Conservation (phyloP, 805 yeast species). For the Scheffersomyces ergatensis region DNA sequence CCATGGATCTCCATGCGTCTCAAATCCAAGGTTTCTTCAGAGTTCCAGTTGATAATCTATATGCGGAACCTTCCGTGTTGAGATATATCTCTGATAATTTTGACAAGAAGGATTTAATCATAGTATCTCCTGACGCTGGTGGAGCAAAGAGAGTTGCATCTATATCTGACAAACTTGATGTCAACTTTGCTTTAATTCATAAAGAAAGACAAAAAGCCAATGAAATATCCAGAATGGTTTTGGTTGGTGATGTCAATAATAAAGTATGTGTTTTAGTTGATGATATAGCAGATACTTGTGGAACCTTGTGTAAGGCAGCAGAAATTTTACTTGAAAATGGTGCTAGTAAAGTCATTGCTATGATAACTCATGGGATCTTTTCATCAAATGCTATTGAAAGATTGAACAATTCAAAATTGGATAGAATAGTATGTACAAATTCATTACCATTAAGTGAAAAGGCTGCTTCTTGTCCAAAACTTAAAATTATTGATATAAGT, state of each 20-base stretch:
- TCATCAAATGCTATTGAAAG: constrained; percentile 73
- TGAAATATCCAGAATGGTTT: constrained; percentile 80
- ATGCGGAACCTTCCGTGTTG: constrained; percentile 81
- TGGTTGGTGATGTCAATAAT: constrained; percentile 79
- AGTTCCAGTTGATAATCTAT: constrained; percentile 79
- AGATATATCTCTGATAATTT: constrained; percentile 67
- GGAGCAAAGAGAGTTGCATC: constrained; percentile 91
- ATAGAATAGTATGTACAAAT: constrained; percentile 74
- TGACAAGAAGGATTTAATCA: constrained; percentile 60
- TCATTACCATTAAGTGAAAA: constrained; percentile 76
- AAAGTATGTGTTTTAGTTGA: constrained; percentile 78
- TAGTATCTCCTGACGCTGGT: constrained; percentile 87
- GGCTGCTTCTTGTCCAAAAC: constrained; percentile 53
- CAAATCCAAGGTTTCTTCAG: constrained; percentile 86
- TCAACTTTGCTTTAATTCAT: constrained; percentile 80
- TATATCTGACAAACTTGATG: constrained; percentile 73
- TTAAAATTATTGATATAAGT: constrained; percentile 69
- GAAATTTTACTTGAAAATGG: constrained; percentile 66
- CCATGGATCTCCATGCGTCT: constrained; percentile 87
- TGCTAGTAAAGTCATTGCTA: constrained; percentile 74
- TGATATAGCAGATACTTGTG: constrained; percentile 91
- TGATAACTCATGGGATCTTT: constrained; percentile 79
- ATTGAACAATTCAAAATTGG: constrained; percentile 65
- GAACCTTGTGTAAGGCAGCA: constrained; percentile 80
- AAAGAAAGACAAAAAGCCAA: constrained; percentile 83